These are phyloP conservation scores for Penicillium samsonianum DNA, from an alignment of 495 filamentous ascomycete species.

Conservation along the genomic window DNA sequence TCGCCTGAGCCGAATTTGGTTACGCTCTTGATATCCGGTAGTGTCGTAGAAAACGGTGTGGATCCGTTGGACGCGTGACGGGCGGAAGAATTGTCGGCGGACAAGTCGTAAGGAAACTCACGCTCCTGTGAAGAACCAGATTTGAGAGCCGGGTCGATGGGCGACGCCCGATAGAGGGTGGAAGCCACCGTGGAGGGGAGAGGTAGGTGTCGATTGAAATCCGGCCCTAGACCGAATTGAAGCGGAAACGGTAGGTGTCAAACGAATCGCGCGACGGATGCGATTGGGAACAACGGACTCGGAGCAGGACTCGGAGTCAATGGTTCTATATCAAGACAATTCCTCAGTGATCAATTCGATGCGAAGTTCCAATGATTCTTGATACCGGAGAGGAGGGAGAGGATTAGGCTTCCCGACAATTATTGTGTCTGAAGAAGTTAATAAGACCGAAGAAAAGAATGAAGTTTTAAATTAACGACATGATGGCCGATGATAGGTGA, in stretches of 20 bases:
- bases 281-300: background rate
- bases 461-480: constrained; percentile 6
- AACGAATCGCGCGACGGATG: constrained; percentile 5
- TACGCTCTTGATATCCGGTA: constrained; percentile 27
- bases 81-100: constrained; percentile 18
- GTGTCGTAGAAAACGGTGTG: constrained; percentile 21
- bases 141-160: constrained; percentile 56
- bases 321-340: background rate
- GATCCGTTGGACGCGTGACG: constrained; percentile 27
- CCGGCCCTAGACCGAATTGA: constrained; percentile 43
- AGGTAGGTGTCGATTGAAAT: constrained; percentile 37
- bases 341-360: background rate
- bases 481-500: constrained; percentile 4
- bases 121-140: constrained; percentile 46
- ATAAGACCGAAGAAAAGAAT: background rate
- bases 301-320: background rate
- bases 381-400: background rate
- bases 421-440: background rate
- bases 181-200: constrained; percentile 52
- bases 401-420: background rate
- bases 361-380: background rate
- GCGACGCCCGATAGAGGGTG: constrained; percentile 56
- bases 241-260: constrained; percentile 4
- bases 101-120: constrained; percentile 38
- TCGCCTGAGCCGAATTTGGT: constrained; percentile 25